Conservation (phyloP, 768 basidiomycete species). For the Lactarius pseudohatsudake region DNA sequence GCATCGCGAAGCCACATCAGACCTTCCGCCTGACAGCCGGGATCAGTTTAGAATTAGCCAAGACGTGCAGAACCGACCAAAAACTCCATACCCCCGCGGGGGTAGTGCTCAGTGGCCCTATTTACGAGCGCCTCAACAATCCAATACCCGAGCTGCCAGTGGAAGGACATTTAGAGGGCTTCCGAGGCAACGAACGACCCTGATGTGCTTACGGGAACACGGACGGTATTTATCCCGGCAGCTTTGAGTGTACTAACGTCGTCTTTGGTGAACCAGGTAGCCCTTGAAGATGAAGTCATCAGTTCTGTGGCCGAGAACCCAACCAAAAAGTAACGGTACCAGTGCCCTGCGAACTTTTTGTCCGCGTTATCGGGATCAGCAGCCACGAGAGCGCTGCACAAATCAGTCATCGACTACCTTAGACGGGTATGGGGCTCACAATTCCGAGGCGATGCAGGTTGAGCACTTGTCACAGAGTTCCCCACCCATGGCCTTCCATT, state of each 20-base stretch:
- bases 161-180: neutral
- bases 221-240: conserved; percentile 71
- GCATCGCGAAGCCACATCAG: conserved; percentile 57
- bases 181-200: neutral
- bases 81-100: conserved; percentile 64
- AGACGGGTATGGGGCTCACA: conserved; percentile 64
- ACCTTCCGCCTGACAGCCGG: conserved; percentile 53
- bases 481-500: conserved; percentile 76
- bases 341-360: conserved; percentile 54
- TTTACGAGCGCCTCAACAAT: conserved; percentile 72
- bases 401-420: neutral
- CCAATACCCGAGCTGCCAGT: conserved; percentile 89
- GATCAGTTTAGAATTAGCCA: conserved; percentile 2
- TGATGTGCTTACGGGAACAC: conserved; percentile 58
- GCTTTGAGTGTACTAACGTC: conserved; percentile 56
- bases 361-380: conserved; percentile 62
- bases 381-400: conserved; percentile 53
- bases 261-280: conserved; percentile 67
- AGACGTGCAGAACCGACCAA: conserved; percentile 43
- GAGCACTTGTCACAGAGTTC: conserved; percentile 58
- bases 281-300: conserved; percentile 38
- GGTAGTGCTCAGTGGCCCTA: conserved; percentile 58
- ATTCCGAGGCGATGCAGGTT: conserved; percentile 65
- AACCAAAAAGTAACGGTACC: conserved; percentile 40
- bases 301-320: neutral